phyloP scores from a whole-genome alignment of 1,284 basidiomycete species.

The Erythrobasidium hasegawianum region DNA sequence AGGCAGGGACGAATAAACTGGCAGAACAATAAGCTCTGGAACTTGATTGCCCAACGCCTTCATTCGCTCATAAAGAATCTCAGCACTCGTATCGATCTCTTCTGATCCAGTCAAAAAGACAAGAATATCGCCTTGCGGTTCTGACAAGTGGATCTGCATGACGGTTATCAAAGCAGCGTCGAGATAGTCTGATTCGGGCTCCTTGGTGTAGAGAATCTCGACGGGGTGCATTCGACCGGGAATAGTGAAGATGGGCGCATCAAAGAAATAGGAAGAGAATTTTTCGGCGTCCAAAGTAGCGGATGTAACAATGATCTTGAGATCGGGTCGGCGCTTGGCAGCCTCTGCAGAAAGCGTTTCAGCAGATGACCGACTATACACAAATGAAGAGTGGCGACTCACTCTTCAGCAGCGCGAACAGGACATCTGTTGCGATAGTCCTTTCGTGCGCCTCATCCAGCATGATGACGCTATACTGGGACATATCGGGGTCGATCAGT shows the following conservation, averaged over 20 bases:
- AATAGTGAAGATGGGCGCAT: constrained; percentile 99
- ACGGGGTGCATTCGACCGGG: constrained; percentile 98
- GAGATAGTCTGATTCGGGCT: constrained; percentile 96
- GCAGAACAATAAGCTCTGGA: constrained; percentile 91
- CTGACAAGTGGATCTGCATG: constrained; percentile 98
- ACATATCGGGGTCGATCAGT: constrained; percentile 89
- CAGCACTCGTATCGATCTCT: constrained; percentile 96
- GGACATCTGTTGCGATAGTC: constrained; percentile 93
- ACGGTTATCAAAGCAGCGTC: constrained; percentile 97
- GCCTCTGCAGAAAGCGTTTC: constrained; percentile 62
- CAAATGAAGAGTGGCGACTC: constrained; percentile 48
- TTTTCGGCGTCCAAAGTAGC: constrained; percentile 99
- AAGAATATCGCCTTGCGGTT: constrained; percentile 91
- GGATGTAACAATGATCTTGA: constrained; percentile 97
- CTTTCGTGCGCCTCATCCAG: constrained; percentile 98
- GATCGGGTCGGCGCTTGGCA: constrained; percentile 84
- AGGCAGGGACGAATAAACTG: constrained; percentile 94
- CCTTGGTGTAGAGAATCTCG: constrained; percentile 95
- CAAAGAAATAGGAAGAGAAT: constrained; percentile 98
- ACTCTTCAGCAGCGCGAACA: constrained; percentile 96
- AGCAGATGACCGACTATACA: constrained; percentile 14
- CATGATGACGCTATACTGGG: constrained; percentile 92
- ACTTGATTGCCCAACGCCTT: constrained; percentile 95
- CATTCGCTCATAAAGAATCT: constrained; percentile 97
- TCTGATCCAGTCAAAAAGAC: constrained; percentile 98